phyloP scores from a whole-genome alignment of 371 early-diverging fungal genomes.

The Mucor irregularis region DNA sequence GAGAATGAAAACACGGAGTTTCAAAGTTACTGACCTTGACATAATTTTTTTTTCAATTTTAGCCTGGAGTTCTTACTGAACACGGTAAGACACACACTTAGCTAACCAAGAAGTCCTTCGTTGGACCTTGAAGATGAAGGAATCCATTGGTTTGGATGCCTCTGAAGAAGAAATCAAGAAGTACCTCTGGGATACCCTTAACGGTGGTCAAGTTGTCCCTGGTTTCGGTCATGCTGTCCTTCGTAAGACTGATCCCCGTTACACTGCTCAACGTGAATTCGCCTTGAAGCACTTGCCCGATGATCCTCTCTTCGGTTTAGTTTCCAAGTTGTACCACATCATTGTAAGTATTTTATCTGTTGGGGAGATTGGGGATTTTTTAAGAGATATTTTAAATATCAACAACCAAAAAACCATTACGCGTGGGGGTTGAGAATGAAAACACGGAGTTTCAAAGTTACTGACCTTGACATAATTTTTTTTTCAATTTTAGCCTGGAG shows the following conservation, averaged over 20 bases:
- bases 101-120: constrained; percentile 99
- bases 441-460: background rate
- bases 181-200: constrained; percentile 94
- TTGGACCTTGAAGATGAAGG: constrained; percentile 93
- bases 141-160: constrained; percentile 80
- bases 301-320: constrained; percentile 95
- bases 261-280: constrained; percentile 97
- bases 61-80: constrained; percentile 92
- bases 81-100: constrained; percentile 99
- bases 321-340: constrained; percentile 94
- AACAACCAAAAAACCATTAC: too few relatives aligned
- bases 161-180: constrained; percentile 92
- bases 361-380: background rate
- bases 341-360: constrained; percentile 48
- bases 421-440: too few relatives aligned
- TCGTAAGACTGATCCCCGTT: constrained; percentile 95
- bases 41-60: constrained; percentile 4
- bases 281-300: constrained; percentile 96
- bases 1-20: background rate
- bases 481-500: constrained; percentile 66
- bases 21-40: background rate
- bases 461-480: background rate
- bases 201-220: constrained; percentile 95
- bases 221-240: constrained; percentile 99
- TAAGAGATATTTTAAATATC: too few relatives aligned